A percentile compares a stretch with the other conserved stretches of the same genome.
Conservation (phyloP, 2,329 filamentous ascomycete species). For the Trichoderma sp. region DNA sequence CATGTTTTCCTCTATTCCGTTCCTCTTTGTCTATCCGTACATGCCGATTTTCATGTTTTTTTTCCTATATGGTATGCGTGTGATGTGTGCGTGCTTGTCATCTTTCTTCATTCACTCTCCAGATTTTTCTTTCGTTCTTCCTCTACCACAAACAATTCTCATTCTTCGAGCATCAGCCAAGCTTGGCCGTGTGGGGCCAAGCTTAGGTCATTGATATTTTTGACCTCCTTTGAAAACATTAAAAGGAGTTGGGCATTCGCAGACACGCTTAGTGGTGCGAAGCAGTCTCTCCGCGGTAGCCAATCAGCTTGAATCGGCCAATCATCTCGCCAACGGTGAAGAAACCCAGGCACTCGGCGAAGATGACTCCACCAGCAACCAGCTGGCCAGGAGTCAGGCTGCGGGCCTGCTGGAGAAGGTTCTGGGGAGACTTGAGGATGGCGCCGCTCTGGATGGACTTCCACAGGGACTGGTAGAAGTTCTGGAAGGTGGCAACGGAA, state of each 20-base stretch:
- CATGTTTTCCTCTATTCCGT: slow-evolving; percentile 14
- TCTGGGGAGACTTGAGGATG: slow-evolving; percentile 55
- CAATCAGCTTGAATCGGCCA: slow-evolving; percentile 90
- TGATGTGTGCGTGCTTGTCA: not conserved
- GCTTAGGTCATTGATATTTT: not conserved
- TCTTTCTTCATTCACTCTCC: not conserved
- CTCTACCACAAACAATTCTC: not conserved
- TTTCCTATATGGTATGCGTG: not conserved
- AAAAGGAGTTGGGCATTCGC: not conserved
- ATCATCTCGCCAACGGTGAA: slow-evolving; percentile 98
- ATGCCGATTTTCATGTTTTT: slow-evolving; percentile 4
- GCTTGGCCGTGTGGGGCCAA: not conserved
- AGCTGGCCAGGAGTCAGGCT: slow-evolving; percentile 70
- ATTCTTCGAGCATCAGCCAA: not conserved
- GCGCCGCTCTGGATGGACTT: slow-evolving; percentile 66
- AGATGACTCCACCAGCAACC: slow-evolving; percentile 70
- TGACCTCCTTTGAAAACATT: not conserved
- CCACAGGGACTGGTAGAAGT: slow-evolving; percentile 74
- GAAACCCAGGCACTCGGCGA: slow-evolving; percentile 88
- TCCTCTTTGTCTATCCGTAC: slow-evolving; percentile 18
- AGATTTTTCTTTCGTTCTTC: not conserved
- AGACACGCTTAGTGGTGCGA: slow-evolving; percentile 54
- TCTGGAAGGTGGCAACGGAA: slow-evolving; percentile 76
- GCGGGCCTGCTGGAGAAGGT: slow-evolving; percentile 56
- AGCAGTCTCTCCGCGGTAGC: slow-evolving; percentile 73